These are phyloP conservation scores for Trichosporon ovoides DNA, from an alignment of 1,284 basidiomycete species.

Conservation along the genomic window DNA sequence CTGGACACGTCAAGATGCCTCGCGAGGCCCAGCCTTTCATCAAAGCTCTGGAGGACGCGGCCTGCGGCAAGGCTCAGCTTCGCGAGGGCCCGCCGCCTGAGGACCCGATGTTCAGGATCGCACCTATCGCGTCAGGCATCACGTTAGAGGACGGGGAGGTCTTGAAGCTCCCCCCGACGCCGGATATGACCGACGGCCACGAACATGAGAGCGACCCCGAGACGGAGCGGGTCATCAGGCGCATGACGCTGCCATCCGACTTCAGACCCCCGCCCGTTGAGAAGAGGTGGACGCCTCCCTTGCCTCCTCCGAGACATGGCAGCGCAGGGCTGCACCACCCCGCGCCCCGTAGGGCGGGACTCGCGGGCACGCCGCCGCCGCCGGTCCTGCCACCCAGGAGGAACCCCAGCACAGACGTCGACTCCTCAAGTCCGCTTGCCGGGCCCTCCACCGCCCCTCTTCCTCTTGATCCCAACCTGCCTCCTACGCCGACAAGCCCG, in stretches of 20 bases:
- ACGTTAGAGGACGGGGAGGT: constrained; percentile 47
- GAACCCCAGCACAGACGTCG: background rate
- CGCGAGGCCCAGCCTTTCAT: constrained; percentile 48
- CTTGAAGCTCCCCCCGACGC: constrained; percentile 51
- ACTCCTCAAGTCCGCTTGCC: background rate
- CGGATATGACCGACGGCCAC: constrained; percentile 41
- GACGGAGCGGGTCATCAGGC: constrained; percentile 30
- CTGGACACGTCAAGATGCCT: constrained; percentile 44
- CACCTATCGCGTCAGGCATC: background rate
- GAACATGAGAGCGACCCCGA: constrained; percentile 43
- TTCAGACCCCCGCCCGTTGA: background rate
- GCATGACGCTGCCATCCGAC: constrained; percentile 1
- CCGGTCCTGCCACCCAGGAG: background rate
- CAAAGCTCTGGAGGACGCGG: constrained; percentile 52
- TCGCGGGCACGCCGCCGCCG: background rate
- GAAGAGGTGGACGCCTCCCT: background rate
- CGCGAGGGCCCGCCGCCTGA: constrained; percentile 43
- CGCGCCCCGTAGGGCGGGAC: background rate
- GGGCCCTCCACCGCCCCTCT: background rate
- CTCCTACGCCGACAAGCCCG: background rate
- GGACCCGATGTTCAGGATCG: constrained; percentile 15
- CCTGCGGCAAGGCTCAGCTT: constrained; percentile 52
- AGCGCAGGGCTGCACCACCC: background rate
- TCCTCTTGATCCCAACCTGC: background rate
- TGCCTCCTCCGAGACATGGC: background rate